These are phyloP conservation scores for Aspergillus caelatus DNA, from an alignment of 2,329 filamentous ascomycete species.

Conservation along the genomic window DNA sequence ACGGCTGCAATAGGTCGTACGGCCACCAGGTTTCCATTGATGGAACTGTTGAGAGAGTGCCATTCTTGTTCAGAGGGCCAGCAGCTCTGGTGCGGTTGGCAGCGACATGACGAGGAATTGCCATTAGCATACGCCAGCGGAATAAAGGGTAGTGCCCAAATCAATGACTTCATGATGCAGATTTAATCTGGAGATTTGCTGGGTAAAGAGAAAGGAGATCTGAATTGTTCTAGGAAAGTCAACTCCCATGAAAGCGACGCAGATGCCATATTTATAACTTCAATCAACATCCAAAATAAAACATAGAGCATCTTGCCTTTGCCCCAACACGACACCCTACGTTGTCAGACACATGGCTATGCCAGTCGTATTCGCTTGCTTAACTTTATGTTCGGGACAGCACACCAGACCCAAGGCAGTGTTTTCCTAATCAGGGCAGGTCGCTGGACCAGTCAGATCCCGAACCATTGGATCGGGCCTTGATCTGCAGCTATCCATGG, in stretches of 20 bases:
- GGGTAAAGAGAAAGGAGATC: background rate
- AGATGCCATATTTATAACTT: background rate
- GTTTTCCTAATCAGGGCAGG: background rate
- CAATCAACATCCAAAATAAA: background rate
- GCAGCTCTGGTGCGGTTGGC: slow-evolving; percentile 34
- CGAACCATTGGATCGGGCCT: background rate
- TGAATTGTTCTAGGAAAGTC: background rate
- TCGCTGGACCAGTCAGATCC: background rate
- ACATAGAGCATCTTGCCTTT: background rate
- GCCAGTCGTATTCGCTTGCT: background rate
- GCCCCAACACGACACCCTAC: background rate
- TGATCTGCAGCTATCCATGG: background rate
- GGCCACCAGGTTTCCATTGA: slow-evolving; percentile 41
- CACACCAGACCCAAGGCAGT: background rate
- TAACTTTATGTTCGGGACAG: background rate
- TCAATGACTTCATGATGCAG: background rate
- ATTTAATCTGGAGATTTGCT: no score
- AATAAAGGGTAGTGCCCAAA: background rate
- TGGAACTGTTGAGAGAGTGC: slow-evolving; percentile 39
- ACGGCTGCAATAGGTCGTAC: slow-evolving; percentile 35
- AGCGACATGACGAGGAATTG: slow-evolving; percentile 23
- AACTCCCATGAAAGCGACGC: background rate
- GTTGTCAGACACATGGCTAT: background rate
- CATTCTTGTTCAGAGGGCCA: slow-evolving; percentile 43
- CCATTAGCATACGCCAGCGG: background rate